Evolutionary conservation across 225 moss, liverwort and hornwort genomes (phyloP), one percentile per base, ranked within the genome.

Genomic region (Antitrichia curtipendula): DNA sequence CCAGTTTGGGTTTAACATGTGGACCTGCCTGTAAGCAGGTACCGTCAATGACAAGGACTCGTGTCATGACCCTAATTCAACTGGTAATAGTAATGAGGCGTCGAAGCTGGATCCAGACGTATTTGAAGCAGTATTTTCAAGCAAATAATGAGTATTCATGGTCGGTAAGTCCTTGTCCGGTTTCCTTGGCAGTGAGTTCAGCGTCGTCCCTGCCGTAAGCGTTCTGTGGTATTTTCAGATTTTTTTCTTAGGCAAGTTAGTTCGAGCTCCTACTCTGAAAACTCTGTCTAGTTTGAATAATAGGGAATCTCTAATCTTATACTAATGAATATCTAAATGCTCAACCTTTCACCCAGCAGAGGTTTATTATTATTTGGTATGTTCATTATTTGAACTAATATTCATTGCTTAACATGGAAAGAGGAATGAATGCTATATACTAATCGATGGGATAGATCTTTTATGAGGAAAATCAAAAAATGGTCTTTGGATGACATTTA

Each of bases 91-190:
- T 15, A 21, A 10, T 22, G 61, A 43, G 61, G 45, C 13, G 32
- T 43, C 0, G 79, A 31, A 1, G 2, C 2, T 22, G 31, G 40
- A 1, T 43, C 38, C 3, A 3, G 38, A 56, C 27, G 75, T 0
- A 5, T 0, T 76, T 36, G 76, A 36, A 53, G 14, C 34, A 23
- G 76, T 14, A 53, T 7, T 56, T 78, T 40, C 78, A 38, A 25
- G 27, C n/a, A n/a, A n/a, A n/a, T 4, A 18, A 78, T 4, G 31
- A 31, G 2, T n/a, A n/a, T 6, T 20, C 13, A 5, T 12, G 20
- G 21, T 41, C 59, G 80, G 80, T 80, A 61, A 80, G 80, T 80
- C 16, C 20, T 80, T 23, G 2, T 60, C 80, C 61, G 43, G 15
- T 79, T 40, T 40, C 6, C 19, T 59, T 79, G 40, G 29, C 58